Base-by-base conservation (phyloP, 805 yeast species). In the Myxozyma udenii region DNA sequence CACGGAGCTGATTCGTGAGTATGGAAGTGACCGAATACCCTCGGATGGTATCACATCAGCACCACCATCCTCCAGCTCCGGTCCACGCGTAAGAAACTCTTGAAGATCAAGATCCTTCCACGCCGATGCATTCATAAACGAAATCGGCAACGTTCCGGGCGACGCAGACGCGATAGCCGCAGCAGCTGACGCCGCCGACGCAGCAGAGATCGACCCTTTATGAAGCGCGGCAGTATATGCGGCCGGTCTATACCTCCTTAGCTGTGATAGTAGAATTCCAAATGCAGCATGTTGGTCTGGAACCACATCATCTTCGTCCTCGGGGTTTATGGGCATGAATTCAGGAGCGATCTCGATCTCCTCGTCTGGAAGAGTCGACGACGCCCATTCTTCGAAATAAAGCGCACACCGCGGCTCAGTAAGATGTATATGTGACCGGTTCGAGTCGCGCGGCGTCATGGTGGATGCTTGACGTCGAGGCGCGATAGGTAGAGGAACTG, bases 241-340 rank as follows among this genome's bases (percentile, higher is more conserved):
- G 3, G 57, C 57, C 2, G 57, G 58, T 21, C 58, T 22, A 33
- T 53, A 55, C 25, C 60, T n/a, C 3, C 52, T 39, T n/a, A 55
- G 40, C 21, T 57, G 62, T 16, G 62, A 46, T 14, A 53, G 52
- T 24, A 56, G 24, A 33, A 59, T 59, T 25, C 57, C 61, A 18
- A 55, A 53, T 16, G 61, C 59, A 22, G 62, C 62, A 30, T 59
- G 61, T 22, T 59, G 62, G 40, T 59, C 62, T 6, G 62, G 62
- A 16, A 59, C 61, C 1, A 59, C 58, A 44, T 55, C 62, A 33
- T 59, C 62, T 46, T 59, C 62, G 33, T 59, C 62, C 30, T 59
- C 62, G 24, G 56, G 61, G 44, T 53, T 55, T 41, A 55, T 55
- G 12, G 62, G 58, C 33, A 55, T 50, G 41, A 42, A 59, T 24